Conservation (phyloP, 1,139 yeast species). For the Suhomyces anneliseae region DNA sequence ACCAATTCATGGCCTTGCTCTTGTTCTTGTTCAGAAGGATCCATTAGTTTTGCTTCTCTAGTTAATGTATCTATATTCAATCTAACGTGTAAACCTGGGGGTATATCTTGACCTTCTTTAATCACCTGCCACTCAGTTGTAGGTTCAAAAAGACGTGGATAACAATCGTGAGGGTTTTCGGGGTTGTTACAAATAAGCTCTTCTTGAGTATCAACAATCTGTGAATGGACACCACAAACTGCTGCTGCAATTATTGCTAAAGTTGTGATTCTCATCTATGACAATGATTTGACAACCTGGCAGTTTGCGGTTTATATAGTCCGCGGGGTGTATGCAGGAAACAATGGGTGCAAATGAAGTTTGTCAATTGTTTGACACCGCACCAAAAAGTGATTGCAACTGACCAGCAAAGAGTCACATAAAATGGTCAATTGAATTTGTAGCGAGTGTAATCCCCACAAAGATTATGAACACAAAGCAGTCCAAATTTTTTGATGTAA, state of each 20-base stretch:
- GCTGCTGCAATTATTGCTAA: slow-evolving; percentile 1
- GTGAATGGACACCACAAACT: slow-evolving; percentile 7
- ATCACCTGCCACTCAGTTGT: slow-evolving; percentile 67
- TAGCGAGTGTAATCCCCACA: too few species aligned
- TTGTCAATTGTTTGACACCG: too few species aligned
- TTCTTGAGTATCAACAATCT: slow-evolving; percentile 13
- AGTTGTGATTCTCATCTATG: slow-evolving; percentile 2
- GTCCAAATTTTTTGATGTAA: too few species aligned
- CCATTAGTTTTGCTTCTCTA: slow-evolving; percentile 64
- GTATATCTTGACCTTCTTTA: slow-evolving; percentile 67
- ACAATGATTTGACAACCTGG: not conserved
- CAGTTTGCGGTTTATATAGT: not conserved
- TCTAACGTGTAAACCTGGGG: slow-evolving; percentile 76
- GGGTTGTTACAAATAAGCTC: slow-evolving; percentile 49
- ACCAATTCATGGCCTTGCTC: slow-evolving; percentile 16
- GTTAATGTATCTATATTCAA: slow-evolving; percentile 65
- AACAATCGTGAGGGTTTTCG: slow-evolving; percentile 52
- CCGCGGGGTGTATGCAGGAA: not conserved
- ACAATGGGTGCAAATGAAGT: not conserved
- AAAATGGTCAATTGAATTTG: not conserved
- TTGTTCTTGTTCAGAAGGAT: slow-evolving; percentile 21
- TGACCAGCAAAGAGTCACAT: too few species aligned
- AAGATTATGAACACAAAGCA: too few species aligned
- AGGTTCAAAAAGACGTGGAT: slow-evolving; percentile 63
- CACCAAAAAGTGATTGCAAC: too few species aligned